Conservation (phyloP, 2,329 filamentous ascomycete species). For the Penicillium occitanis region DNA sequence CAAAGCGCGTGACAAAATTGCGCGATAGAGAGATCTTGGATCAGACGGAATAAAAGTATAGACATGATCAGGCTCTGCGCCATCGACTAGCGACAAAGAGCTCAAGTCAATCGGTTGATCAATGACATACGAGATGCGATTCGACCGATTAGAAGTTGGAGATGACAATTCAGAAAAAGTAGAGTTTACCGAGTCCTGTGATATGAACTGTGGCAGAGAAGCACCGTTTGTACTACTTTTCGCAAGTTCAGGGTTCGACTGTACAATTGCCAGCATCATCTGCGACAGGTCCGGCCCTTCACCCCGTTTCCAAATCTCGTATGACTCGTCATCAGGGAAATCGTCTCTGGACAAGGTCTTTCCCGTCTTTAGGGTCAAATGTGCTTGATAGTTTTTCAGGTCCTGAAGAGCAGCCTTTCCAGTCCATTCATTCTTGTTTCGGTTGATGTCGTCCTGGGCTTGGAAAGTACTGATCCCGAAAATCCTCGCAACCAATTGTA, state of each 20-base stretch:
- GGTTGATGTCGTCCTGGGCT: constrained; percentile 83
- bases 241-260: constrained; percentile 78
- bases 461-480: constrained; percentile 78
- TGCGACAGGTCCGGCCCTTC: constrained; percentile 84
- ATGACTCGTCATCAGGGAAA: constrained; percentile 86
- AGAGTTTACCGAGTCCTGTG: constrained; percentile 38
- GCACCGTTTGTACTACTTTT: constrained; percentile 68
- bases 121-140: constrained; percentile 55
- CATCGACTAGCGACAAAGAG: constrained; percentile 61
- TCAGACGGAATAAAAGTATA: constrained; percentile 91
- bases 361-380: constrained; percentile 75
- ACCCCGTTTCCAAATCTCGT: constrained; percentile 85
- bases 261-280: constrained; percentile 89
- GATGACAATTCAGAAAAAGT: constrained; percentile 49
- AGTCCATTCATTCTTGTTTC: constrained; percentile 78
- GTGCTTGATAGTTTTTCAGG: constrained; percentile 88
- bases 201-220: constrained; percentile 57
- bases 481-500: constrained; percentile 79
- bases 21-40: constrained; percentile 77
- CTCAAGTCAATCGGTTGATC: constrained; percentile 65
- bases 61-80: constrained; percentile 50
- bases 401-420: constrained; percentile 88
- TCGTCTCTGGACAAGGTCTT: constrained; percentile 78
- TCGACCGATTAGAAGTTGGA: constrained; percentile 47
- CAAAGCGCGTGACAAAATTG: constrained; percentile 75